Evolutionary conservation across 2,329 filamentous ascomycete genomes (phyloP), one percentile per base, ranked within the genome.

Genomic region (Alternaria rosae): DNA sequence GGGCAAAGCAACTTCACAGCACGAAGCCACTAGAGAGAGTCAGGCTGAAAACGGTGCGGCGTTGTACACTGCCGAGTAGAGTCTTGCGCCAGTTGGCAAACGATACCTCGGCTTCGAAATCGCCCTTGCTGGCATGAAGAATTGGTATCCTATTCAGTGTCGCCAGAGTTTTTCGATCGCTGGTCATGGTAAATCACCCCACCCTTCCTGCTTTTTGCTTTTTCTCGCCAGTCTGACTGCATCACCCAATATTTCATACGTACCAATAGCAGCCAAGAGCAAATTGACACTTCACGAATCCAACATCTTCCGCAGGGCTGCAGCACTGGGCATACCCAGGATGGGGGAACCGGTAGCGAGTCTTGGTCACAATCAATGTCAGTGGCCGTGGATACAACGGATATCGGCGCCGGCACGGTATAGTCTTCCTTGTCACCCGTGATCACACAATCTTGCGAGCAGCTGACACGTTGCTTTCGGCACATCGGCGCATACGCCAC

Each of bases 61-160:
- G 17, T 30, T 64, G 12, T 62, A 45, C 55, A 64, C 53, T 52
- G 58, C 60, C 8, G 56, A 61, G 59, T 65, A 38, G 26, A 30
- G 23, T 6, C 1, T 6, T 52, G 3, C n/a, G 35, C 21, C 20
- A 25, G 25, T n/a, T 3, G 6, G 20, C 15, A 26, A 5, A 20
- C 30, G 17, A 1, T 13, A 6, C 4, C 28, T 50, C 20, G 20
- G 30, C 30, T 13, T 17, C 8, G 28, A 10, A 4, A 13, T 23
- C 15, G 17, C 13, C 23, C 4, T 4, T 21, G 15, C 47, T 35
- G 28, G 32, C 7, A 21, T 51, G 30, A 28, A 26, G 17, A 23
- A 17, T 11, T 25, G 20, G 9, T 5, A 17, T 51, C 1, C 20
- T 35, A 28, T 51, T 23, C 41, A 25, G 30, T 38, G 35, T 32